These are phyloP conservation scores for Trapa incisa DNA, from an alignment of 345 rosid genomes.

Conservation along the genomic window DNA sequence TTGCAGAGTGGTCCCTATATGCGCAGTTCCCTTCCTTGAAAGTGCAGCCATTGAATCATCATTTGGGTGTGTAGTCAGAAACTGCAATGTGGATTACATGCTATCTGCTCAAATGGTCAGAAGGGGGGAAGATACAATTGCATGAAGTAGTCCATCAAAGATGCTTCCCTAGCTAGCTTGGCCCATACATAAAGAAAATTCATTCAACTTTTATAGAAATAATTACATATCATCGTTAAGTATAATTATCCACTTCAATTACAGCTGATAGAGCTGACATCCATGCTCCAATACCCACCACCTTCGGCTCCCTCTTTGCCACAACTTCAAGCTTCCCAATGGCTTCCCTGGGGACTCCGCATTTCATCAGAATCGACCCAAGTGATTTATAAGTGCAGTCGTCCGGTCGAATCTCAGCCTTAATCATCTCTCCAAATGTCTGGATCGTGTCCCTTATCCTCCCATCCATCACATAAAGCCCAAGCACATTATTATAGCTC, in stretches of 20 bases:
- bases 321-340: conserved; percentile 35
- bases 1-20: too few relatives aligned
- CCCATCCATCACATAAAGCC: conserved; percentile 57
- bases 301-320: conserved; percentile 32
- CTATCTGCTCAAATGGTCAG: too few relatives aligned
- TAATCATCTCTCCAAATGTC: conserved; percentile 60
- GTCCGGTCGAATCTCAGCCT: conserved; percentile 37
- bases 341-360: conserved; percentile 57
- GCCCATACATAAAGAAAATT: neutral
- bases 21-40: too few relatives aligned
- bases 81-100: too few relatives aligned
- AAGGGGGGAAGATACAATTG: too few relatives aligned
- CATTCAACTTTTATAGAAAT: neutral
- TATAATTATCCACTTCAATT: conserved; percentile 11
- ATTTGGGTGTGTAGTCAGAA: too few relatives aligned
- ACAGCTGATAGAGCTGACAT: conserved; percentile 40
- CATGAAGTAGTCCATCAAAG: too few relatives aligned
- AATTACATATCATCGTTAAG: neutral
- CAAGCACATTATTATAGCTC: conserved; percentile 60
- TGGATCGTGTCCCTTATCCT: conserved; percentile 48
- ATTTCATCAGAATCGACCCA: conserved; percentile 44
- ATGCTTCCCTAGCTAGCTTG: neutral
- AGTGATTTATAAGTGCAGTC: conserved; percentile 55
- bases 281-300: conserved; percentile 51
- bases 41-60: too few relatives aligned